Evolutionary conservation across 2,329 filamentous ascomycete species (phyloP), one percentile per base, ranked within the genome.

Genomic region (Calonectria pauciramosa): DNA sequence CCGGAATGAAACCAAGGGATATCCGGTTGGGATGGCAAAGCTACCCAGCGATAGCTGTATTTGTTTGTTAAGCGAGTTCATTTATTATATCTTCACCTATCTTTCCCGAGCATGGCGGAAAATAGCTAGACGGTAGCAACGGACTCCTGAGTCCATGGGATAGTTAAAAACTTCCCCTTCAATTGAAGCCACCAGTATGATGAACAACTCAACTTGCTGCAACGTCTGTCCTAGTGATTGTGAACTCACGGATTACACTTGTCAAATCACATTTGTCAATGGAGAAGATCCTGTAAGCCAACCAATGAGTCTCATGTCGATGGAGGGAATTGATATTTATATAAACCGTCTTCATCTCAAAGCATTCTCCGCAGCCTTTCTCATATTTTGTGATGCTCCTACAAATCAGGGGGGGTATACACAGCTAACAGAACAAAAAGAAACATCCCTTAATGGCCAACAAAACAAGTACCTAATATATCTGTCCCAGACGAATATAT

Each of bases 61-160:
- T 51, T 72, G 47, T 71, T 66, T 74, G 41, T 64, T 36, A 54
- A 67, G 71, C 71, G 71, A 41, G 51, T 70, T 36, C 36, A 34
- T 51, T 66, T 36, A 28, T 60, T 54, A 63, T 49, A 28, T 66
- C 68, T 44, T 30, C 34, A 65, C 49, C 66, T 44, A 49, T 70
- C 56, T 75, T 77, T 67, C 74, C 68, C 51, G 63, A 71, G 75
- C 73, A 70, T 76, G 77, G 78, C 78, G 75, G 68, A 75, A 54
- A 47, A 54, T 73, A 76, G 54, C 30, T 71, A 60, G 66, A 74
- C n/a, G 72, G 41, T 32, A 71, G 64, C 26, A 47, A 49, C 34
- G 30, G 3, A 52, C 28, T 23, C 60, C 26, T 38, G 14, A 14
- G 23, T 51, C 51, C 34, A 65, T 26, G 23, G 30, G 59, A 34